phyloP scores from a whole-genome alignment of 345 rosid species.

The Citrus unshiu region DNA sequence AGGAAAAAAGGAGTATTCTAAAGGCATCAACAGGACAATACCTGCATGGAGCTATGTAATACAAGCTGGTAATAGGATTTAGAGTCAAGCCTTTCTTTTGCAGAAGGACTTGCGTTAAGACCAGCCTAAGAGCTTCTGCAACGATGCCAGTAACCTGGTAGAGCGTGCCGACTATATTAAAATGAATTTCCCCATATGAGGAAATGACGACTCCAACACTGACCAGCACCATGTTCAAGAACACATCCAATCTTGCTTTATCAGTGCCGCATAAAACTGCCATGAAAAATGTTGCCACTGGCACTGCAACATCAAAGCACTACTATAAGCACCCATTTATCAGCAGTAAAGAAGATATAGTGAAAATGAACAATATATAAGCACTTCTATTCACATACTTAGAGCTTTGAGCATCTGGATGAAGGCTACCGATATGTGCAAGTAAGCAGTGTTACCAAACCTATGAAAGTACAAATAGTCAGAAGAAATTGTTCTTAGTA shows the following conservation, averaged over 20 bases:
- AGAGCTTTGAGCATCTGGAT: conserved; percentile 99
- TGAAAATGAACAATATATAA: background rate
- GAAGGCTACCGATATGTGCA: conserved; percentile 92
- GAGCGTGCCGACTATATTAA: conserved; percentile 85
- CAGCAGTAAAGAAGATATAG: conserved; percentile 5
- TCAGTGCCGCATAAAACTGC: conserved; percentile 93
- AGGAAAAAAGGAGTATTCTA: background rate
- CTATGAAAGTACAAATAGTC: conserved; percentile 34
- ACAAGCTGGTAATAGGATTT: conserved; percentile 92
- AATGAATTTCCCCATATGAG: conserved; percentile 94
- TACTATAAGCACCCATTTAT: conserved; percentile 21
- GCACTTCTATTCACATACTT: conserved; percentile 52
- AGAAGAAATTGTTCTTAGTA: background rate
- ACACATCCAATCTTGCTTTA: conserved; percentile 85
- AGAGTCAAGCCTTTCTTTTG: conserved; percentile 90
- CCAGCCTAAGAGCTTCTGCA: conserved; percentile 97
- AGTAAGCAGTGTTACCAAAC: conserved; percentile 95
- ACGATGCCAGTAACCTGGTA: conserved; percentile 95
- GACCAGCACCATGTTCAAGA: conserved; percentile 92
- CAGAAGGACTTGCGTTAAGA: conserved; percentile 90
- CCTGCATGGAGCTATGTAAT: conserved; percentile 99
- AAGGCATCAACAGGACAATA: conserved; percentile 23
- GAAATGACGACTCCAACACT: conserved; percentile 94
- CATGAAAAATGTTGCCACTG: conserved; percentile 86
- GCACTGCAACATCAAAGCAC: conserved; percentile 68